phyloP scores from a whole-genome alignment of 768 basidiomycete species.

The Phlegmacium glaucopus region DNA sequence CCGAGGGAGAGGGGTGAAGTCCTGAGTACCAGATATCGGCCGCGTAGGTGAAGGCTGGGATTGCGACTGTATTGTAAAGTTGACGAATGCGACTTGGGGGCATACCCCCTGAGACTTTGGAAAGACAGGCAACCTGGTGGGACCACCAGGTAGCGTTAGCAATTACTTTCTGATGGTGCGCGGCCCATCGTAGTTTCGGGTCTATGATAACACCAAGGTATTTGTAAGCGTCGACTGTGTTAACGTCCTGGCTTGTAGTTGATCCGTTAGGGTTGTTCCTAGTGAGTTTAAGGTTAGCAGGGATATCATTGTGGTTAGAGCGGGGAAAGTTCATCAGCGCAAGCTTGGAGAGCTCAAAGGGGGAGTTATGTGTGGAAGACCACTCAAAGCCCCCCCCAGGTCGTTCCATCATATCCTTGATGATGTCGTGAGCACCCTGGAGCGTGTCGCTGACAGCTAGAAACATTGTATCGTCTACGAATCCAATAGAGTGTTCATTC shows the following conservation, averaged over 20 bases:
- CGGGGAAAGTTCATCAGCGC: too few species aligned
- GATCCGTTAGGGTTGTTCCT: not conserved
- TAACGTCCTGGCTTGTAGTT: constrained; percentile 6
- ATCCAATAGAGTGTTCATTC: too few species aligned
- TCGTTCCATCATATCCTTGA: constrained; percentile 27
- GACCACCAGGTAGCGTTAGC: constrained; percentile 9
- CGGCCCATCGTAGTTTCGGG: constrained; percentile 1
- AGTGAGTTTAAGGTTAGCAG: not conserved
- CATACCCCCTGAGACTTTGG: constrained; percentile 6
- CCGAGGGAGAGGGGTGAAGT: not conserved
- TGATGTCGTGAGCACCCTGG: not conserved
- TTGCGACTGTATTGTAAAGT: constrained; percentile 5
- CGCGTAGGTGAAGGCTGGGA: constrained; percentile 8
- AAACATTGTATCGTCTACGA: too few species aligned
- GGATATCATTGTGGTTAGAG: constrained; percentile 19
- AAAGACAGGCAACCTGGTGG: constrained; percentile 7
- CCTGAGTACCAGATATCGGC: constrained; percentile 7
- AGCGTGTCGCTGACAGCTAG: not conserved
- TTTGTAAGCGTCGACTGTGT: not conserved
- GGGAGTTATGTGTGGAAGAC: constrained; percentile 23
- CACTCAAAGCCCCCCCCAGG: constrained; percentile 21
- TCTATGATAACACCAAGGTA: constrained; percentile 5
- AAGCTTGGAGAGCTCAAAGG: constrained; percentile 30
- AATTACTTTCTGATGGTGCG: not conserved
- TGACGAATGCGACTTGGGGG: constrained; percentile 8